A percentile compares a stretch with the other conserved stretches of the same genome.
Evolutionary conservation across 345 rosid genomes (phyloP).

Genomic region (Salix arbutifolia): DNA sequence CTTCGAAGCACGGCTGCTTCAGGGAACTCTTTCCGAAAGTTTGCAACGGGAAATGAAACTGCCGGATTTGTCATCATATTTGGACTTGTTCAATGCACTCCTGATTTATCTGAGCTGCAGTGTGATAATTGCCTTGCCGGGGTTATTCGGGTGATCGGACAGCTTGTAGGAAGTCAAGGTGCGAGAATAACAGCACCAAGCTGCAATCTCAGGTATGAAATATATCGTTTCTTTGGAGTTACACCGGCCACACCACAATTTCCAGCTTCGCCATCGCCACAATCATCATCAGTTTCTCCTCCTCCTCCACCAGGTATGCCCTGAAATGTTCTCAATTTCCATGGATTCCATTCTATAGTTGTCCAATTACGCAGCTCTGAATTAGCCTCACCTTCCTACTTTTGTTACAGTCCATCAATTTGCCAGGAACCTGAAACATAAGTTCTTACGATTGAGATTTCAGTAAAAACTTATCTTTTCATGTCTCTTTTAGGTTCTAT

Average conservation of each 20-base stretch:
- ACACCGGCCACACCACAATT: not conserved
- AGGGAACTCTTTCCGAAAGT: constrained; percentile 19
- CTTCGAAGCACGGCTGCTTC: constrained; percentile 13
- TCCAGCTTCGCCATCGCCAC: not conserved
- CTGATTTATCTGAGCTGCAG: constrained; percentile 32
- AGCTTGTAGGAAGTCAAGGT: not conserved
- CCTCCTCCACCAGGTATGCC: not conserved
- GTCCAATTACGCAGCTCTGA: too few species aligned
- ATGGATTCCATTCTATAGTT: too few species aligned
- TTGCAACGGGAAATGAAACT: constrained; percentile 11
- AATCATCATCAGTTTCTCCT: not conserved
- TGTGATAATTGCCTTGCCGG: constrained; percentile 26
- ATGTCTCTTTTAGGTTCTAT: too few species aligned
- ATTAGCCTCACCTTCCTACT: too few species aligned
- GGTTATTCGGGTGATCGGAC: not conserved
- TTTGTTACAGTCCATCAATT: too few species aligned
- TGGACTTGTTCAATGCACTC: constrained; percentile 45
- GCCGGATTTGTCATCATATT: constrained; percentile 15
- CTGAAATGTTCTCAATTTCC: not conserved
- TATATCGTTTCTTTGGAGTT: not conserved
- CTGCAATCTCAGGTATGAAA: constrained; percentile 10
- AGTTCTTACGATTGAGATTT: too few species aligned
- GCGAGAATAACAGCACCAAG: not conserved
- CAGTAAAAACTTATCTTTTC: too few species aligned
- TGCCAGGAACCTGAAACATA: too few species aligned